A percentile compares a stretch with the other conserved stretches of the same genome.
Evolutionary conservation across 75 land plant species (phyloP).

Genomic region (Chamaecyparis obtusa): DNA sequence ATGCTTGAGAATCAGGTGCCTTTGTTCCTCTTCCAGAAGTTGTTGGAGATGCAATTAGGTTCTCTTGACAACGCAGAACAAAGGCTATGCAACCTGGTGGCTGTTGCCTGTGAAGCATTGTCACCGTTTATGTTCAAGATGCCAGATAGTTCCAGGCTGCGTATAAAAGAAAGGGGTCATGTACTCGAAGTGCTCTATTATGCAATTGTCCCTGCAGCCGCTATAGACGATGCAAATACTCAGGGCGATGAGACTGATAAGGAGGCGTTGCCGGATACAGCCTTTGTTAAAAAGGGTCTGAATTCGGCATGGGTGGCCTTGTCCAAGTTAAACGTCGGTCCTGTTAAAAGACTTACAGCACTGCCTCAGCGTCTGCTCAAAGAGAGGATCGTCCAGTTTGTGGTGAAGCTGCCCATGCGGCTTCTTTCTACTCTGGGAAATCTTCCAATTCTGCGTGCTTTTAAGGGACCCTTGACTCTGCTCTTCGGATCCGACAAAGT

Average conservation of each 20-base stretch:
- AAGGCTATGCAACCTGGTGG: not conserved
- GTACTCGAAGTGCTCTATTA: not conserved
- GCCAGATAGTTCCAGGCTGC: not conserved
- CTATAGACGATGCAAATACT: too few species aligned
- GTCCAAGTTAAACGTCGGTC: not conserved
- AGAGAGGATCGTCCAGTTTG: too few species aligned
- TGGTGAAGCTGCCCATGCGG: too few species aligned
- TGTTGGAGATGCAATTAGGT: constrained; percentile 4
- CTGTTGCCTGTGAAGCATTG: not conserved
- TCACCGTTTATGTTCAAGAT: not conserved
- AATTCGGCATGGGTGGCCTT: not conserved
- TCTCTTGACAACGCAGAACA: not conserved
- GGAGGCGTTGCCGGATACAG: not conserved
- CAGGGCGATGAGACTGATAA: too few species aligned
- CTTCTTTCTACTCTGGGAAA: too few species aligned
- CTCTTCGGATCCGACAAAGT: too few species aligned
- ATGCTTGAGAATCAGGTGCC: too few species aligned
- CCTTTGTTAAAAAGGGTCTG: not conserved
- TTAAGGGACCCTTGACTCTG: too few species aligned
- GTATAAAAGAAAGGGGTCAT: not conserved
- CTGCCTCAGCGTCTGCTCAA: too few species aligned
- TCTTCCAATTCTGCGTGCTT: too few species aligned
- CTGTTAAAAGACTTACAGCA: not conserved
- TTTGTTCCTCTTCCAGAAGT: too few species aligned
- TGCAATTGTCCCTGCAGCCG: not conserved